Percentiles rank a stretch among this genome's conserved stretches.
These are phyloP conservation scores for Lentinula edodes DNA, from an alignment of 768 basidiomycete genomes.

Conservation along the genomic window DNA sequence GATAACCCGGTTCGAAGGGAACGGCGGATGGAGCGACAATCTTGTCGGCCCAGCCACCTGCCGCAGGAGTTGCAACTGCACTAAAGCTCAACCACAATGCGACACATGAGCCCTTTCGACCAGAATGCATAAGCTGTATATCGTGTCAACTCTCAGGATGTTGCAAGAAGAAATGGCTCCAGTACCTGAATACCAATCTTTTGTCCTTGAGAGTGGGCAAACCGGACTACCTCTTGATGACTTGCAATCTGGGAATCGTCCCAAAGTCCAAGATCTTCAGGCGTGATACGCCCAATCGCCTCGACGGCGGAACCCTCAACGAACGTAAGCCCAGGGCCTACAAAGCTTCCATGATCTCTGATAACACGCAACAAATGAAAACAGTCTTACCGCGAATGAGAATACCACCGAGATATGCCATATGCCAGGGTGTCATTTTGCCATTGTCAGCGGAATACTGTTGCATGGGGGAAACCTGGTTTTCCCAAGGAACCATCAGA, in stretches of 20 bases:
- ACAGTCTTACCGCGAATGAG: conserved; percentile 19
- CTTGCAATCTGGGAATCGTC: conserved; percentile 46
- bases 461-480: conserved; percentile 48
- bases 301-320: conserved; percentile 62
- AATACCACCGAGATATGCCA: conserved; percentile 47
- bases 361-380: background rate
- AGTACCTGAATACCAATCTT: conserved; percentile 60
- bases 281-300: conserved; percentile 56
- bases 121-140: conserved; percentile 56
- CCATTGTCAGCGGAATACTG: conserved; percentile 59
- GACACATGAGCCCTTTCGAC: conserved; percentile 63
- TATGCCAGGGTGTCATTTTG: conserved; percentile 47
- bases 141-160: conserved; percentile 10
- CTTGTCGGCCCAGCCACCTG: conserved; percentile 45
- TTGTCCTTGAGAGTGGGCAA: conserved; percentile 64
- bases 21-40: conserved; percentile 56
- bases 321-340: conserved; percentile 50
- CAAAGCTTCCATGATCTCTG: conserved; percentile 44
- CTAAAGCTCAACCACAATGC: conserved; percentile 52
- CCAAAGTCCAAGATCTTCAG: conserved; percentile 63
- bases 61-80: conserved; percentile 26
- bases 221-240: conserved; percentile 51
- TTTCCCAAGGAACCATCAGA: background rate
- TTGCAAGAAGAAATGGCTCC: conserved; percentile 15
- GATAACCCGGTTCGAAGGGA: conserved; percentile 33